These are phyloP conservation scores for Chrysosporium queenslandicum DNA, from an alignment of 2,329 filamentous ascomycete genomes.

Conservation along the genomic window DNA sequence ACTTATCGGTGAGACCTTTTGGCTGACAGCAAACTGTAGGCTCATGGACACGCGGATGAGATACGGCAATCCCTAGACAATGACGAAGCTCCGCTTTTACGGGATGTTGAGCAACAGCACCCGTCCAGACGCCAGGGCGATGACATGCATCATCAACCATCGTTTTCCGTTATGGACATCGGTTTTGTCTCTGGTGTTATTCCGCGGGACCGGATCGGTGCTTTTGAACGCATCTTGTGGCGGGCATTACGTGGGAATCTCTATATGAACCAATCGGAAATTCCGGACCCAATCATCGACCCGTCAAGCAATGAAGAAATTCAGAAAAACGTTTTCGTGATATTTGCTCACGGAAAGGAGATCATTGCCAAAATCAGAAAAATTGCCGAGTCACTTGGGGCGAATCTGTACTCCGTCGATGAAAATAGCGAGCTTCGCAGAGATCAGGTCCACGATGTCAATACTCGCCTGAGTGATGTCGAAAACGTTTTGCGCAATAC, in stretches of 20 bases:
- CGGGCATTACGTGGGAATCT: slow-evolving; percentile 91
- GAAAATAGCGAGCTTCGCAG: slow-evolving; percentile 92
- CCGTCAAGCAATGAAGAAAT: slow-evolving; percentile 84
- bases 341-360: slow-evolving; percentile 97
- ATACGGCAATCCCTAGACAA: slow-evolving; percentile 79
- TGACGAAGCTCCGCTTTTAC: slow-evolving; percentile 85
- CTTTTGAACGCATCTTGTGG: slow-evolving; percentile 97
- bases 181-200: slow-evolving; percentile 97
- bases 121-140: slow-evolving; percentile 49
- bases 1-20: background rate
- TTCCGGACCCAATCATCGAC: slow-evolving; percentile 83
- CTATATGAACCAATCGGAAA: slow-evolving; percentile 99
- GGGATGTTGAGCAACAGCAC: slow-evolving; percentile 78
- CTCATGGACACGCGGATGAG: slow-evolving; percentile 92
- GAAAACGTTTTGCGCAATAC: slow-evolving; percentile 90
- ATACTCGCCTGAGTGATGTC: slow-evolving; percentile 81
- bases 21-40: slow-evolving; percentile 34
- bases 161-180: slow-evolving; percentile 97
- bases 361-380: slow-evolving; percentile 98
- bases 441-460: slow-evolving; percentile 96
- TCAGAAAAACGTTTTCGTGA: slow-evolving; percentile 98
- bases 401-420: slow-evolving; percentile 91
- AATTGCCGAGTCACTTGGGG: slow-evolving; percentile 94
- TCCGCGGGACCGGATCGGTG: slow-evolving; percentile 77
- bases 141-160: slow-evolving; percentile 56